Percentiles rank a stretch among this genome's conserved stretches.
Evolutionary conservation across 345 rosid genomes (phyloP).

Genomic region (Boechera divaricarpa): DNA sequence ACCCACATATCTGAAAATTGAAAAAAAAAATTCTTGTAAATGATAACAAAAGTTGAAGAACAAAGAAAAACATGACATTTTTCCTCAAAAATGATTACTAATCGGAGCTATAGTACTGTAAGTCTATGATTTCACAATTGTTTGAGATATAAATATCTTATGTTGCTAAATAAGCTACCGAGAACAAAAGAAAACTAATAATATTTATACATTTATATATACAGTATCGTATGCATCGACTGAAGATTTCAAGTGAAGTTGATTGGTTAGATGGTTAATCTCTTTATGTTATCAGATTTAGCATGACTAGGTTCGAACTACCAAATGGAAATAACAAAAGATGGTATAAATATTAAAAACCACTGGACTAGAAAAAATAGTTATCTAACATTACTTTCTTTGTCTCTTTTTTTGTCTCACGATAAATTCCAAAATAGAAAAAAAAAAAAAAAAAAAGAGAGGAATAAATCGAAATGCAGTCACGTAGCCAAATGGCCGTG

Average conservation of each 20-base stretch:
- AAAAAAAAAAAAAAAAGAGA: background rate
- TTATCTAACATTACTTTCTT: background rate
- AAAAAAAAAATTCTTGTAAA: too few species aligned
- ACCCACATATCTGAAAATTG: too few species aligned
- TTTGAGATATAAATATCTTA: background rate
- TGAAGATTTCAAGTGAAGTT: conserved; percentile 5
- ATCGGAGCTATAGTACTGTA: too few species aligned
- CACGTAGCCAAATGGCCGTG: conserved; percentile 22
- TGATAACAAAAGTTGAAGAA: too few species aligned
- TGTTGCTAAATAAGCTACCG: background rate
- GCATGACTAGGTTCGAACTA: background rate
- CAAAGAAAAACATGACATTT: too few species aligned
- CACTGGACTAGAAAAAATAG: background rate
- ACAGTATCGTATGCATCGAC: background rate
- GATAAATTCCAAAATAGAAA: background rate
- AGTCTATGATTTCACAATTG: background rate
- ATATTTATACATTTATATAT: background rate
- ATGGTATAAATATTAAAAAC: background rate
- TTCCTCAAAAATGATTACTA: too few species aligned
- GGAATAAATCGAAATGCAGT: background rate
- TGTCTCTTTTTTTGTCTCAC: background rate
- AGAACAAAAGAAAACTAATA: background rate
- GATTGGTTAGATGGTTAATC: background rate
- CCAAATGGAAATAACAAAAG: background rate
- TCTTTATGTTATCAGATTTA: background rate